A percentile compares a stretch with the other conserved stretches of the same genome.
phyloP scores from a whole-genome alignment of 2,329 filamentous ascomycete genomes.

The Scorias spongiosa region DNA sequence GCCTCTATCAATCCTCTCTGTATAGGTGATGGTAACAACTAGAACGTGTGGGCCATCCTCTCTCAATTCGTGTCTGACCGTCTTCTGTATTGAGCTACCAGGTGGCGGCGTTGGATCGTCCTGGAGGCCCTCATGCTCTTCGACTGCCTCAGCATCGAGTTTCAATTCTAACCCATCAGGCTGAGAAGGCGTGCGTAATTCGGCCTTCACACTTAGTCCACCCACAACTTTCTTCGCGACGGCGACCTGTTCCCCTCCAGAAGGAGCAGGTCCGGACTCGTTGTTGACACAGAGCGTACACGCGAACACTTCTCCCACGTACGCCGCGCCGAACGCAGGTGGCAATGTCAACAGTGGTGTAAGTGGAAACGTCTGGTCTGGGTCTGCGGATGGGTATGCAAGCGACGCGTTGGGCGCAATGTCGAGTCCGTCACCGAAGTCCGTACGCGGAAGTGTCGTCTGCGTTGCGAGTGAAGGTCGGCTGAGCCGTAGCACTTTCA shows the following conservation, averaged over 20 bases:
- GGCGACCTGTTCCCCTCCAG: slow-evolving; percentile 13
- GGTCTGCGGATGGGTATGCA: slow-evolving; percentile 44
- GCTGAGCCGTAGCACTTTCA: slow-evolving; percentile 74
- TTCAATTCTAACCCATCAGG: slow-evolving; percentile 47
- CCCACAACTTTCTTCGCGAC: slow-evolving; percentile 40
- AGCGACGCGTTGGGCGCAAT: slow-evolving; percentile 52
- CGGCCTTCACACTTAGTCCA: slow-evolving; percentile 69
- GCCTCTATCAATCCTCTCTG: slow-evolving; percentile 45
- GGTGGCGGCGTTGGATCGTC: slow-evolving; percentile 15
- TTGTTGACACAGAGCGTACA: slow-evolving; percentile 96
- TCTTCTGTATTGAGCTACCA: slow-evolving; percentile 59
- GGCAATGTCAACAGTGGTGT: slow-evolving; percentile 62
- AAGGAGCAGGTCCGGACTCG: slow-evolving; percentile 35
- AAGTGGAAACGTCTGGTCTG: slow-evolving; percentile 33
- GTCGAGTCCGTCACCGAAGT: slow-evolving; percentile 30
- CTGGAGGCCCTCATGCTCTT: slow-evolving; percentile 10
- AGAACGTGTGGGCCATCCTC: slow-evolving; percentile 91
- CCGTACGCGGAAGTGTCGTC: slow-evolving; percentile 43
- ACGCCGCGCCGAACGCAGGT: slow-evolving; percentile 81
- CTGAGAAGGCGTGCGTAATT: slow-evolving; percentile 85
- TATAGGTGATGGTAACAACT: slow-evolving; percentile 86
- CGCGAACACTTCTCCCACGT: slow-evolving; percentile 87
- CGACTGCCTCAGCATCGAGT: slow-evolving; percentile 40
- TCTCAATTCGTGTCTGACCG: slow-evolving; percentile 74
- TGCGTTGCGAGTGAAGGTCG: slow-evolving; percentile 63